Conservation (phyloP, 352 stramenopile genomes). For the Globisporangium sylvaticum region DNA sequence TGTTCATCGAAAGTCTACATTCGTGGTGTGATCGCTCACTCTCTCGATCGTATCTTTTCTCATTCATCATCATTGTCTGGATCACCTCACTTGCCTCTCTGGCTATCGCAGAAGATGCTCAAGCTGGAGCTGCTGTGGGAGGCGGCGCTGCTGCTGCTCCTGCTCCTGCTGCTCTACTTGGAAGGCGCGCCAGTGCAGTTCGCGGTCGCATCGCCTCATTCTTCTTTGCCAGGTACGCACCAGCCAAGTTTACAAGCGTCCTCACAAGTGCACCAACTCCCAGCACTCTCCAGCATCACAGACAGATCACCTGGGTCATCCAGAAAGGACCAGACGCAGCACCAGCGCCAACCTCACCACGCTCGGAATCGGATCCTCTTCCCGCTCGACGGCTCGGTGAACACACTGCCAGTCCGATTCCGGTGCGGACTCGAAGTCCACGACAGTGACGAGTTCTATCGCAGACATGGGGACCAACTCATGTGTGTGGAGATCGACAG, state of each 20-base stretch:
- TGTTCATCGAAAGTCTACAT: neutral
- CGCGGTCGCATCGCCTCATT: neutral
- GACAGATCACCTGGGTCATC: neutral
- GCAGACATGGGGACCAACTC: neutral
- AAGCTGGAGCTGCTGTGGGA: constrained; percentile 2
- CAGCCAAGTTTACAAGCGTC: too few species aligned
- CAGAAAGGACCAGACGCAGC: neutral
- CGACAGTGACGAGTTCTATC: neutral
- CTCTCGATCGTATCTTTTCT: neutral
- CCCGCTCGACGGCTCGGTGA: constrained; percentile 7
- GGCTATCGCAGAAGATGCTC: neutral
- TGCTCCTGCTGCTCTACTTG: neutral
- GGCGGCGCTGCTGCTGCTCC: neutral
- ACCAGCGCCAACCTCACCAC: neutral
- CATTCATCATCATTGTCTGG: neutral
- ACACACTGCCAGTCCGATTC: neutral
- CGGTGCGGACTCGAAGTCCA: neutral
- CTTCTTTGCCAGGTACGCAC: neutral
- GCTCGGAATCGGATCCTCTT: neutral
- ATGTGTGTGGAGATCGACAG: constrained; percentile 12
- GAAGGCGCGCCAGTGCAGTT: constrained; percentile 1
- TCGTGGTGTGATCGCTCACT: neutral
- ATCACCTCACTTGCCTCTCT: too few species aligned
- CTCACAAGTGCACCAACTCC: too few species aligned
- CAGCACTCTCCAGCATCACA: neutral